Evolutionary conservation across 116 monocot species (phyloP).

Genomic region (Papilionanthe hybrid): DNA sequence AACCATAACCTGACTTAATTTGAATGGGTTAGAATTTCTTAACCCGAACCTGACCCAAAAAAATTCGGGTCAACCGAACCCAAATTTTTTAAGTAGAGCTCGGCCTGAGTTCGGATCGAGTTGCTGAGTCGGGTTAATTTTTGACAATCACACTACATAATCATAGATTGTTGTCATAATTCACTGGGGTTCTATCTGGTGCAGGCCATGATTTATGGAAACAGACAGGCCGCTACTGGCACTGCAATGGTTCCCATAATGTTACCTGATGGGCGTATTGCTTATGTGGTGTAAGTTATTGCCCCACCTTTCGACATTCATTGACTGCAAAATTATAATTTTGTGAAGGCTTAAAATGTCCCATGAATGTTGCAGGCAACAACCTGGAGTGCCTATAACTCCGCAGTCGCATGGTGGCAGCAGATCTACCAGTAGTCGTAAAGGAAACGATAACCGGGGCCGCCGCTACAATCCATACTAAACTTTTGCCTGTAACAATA

Average conservation of each 20-base stretch:
- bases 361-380: neutral
- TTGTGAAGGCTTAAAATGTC: neutral
- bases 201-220: constrained; percentile 67
- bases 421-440: neutral
- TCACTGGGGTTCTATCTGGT: neutral
- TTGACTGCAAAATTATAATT: neutral
- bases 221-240: constrained; percentile 36
- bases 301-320: neutral
- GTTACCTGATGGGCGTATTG: constrained; percentile 84
- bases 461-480: constrained; percentile 5
- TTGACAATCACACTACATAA: neutral
- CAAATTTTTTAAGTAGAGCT: no score
- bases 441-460: neutral
- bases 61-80: no score
- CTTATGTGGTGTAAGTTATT: constrained; percentile 71
- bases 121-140: no score
- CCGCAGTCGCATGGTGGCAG: neutral
- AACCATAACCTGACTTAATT: no score
- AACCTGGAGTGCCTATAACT: neutral
- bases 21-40: no score
- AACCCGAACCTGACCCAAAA: no score
- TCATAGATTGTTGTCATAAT: neutral
- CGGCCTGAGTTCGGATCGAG: no score
- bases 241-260: constrained; percentile 89
- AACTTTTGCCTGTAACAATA: neutral